These are phyloP conservation scores for Endoconidiophora laricicola DNA, from an alignment of 2,329 filamentous ascomycete genomes.

Conservation along the genomic window DNA sequence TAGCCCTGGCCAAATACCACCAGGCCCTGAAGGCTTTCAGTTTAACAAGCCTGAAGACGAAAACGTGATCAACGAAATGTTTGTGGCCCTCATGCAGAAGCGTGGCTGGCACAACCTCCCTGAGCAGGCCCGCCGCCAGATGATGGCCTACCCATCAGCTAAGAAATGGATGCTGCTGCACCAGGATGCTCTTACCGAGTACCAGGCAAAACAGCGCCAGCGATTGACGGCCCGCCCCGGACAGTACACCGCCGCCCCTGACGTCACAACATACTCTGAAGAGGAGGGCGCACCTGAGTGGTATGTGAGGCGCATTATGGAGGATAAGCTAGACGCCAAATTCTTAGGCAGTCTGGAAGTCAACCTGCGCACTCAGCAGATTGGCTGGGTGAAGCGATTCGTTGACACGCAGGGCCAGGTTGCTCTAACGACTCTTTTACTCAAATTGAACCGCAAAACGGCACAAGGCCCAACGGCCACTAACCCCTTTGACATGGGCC, in stretches of 20 bases:
- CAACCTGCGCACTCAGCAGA: conserved; percentile 87
- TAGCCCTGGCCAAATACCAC: conserved; percentile 37
- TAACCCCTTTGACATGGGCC: conserved; percentile 35
- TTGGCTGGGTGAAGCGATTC: conserved; percentile 92
- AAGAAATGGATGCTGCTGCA: conserved; percentile 98
- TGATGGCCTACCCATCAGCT: conserved; percentile 82
- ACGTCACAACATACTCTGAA: conserved; percentile 63
- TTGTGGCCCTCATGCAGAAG: conserved; percentile 89
- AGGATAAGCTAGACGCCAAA: conserved; percentile 83
- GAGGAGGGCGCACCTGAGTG: conserved; percentile 95
- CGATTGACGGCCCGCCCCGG: conserved; percentile 56
- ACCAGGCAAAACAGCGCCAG: conserved; percentile 86
- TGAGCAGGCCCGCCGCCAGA: conserved; percentile 84
- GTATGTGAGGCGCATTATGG: conserved; percentile 95
- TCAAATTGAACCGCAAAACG: conserved; percentile 84
- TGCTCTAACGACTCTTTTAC: conserved; percentile 79
- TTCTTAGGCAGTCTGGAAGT: conserved; percentile 86
- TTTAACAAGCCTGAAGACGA: conserved; percentile 66
- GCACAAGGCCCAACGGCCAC: conserved; percentile 34
- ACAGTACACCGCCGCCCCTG: conserved; percentile 45
- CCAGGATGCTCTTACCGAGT: conserved; percentile 84
- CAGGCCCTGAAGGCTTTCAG: conserved; percentile 33
- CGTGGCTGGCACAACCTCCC: conserved; percentile 94
- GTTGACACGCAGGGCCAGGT: conserved; percentile 96
- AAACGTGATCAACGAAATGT: conserved; percentile 75